Conservation (phyloP, 331 rosid species). For the Telfairia occidentalis region DNA sequence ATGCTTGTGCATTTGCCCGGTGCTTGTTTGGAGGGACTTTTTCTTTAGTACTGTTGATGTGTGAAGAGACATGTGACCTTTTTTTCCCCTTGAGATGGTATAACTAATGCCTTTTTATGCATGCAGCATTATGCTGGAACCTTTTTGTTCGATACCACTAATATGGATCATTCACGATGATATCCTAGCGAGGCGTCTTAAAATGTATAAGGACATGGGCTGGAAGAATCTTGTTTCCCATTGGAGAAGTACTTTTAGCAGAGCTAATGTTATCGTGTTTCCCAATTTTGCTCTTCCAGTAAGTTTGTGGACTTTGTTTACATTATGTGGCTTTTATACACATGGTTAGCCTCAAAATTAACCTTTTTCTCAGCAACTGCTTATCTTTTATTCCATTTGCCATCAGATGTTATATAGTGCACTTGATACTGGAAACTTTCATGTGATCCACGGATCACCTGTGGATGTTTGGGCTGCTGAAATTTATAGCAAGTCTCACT, state of each 20-base stretch:
- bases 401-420: slow-evolving; percentile 80
- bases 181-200: slow-evolving; percentile 67
- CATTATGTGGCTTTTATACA: slow-evolving; percentile 11
- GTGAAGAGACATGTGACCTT: neutral
- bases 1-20: neutral
- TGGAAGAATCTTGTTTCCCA: slow-evolving; percentile 63
- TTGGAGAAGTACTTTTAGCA: slow-evolving; percentile 69
- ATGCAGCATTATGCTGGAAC: slow-evolving; percentile 99
- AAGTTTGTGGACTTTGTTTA: slow-evolving; percentile 21
- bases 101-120: slow-evolving; percentile 52
- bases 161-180: slow-evolving; percentile 95
- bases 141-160: slow-evolving; percentile 85
- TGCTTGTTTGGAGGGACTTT: neutral
- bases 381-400: slow-evolving; percentile 15
- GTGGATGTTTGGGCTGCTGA: slow-evolving; percentile 75
- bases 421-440: slow-evolving; percentile 87
- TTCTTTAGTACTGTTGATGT: neutral
- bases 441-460: slow-evolving; percentile 92
- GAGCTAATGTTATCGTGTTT: slow-evolving; percentile 74
- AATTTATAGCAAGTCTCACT: slow-evolving; percentile 47
- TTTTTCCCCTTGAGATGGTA: slow-evolving; percentile 23
- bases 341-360: slow-evolving; percentile 7
- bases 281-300: slow-evolving; percentile 90
- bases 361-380: slow-evolving; percentile 17
- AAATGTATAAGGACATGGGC: slow-evolving; percentile 50